Conservation (phyloP, 2,329 filamentous ascomycete species). For the Colletotrichum eleusines region DNA sequence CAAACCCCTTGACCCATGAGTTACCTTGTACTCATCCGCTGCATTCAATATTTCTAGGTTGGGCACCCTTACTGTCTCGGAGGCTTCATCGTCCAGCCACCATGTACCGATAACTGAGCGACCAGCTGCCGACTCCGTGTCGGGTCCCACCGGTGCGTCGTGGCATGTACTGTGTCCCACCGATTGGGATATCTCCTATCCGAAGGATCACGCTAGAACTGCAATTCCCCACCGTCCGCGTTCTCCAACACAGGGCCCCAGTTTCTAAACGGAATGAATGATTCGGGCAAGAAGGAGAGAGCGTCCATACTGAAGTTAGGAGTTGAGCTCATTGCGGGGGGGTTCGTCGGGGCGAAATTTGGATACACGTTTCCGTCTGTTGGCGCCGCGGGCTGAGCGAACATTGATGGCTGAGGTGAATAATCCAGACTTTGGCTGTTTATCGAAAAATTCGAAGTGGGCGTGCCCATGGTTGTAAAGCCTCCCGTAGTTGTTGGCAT, state of each 20-base stretch:
- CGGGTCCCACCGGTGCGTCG: conserved; percentile 20
- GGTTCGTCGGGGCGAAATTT: not conserved
- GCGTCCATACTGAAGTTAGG: conserved; percentile 3
- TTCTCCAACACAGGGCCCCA: conserved; percentile 11
- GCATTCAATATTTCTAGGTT: not conserved
- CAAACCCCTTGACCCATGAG: not conserved
- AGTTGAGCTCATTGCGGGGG: not conserved
- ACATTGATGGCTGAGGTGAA: conserved; percentile 6
- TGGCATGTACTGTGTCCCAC: not conserved
- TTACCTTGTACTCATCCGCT: not conserved
- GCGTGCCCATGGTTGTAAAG: conserved; percentile 6
- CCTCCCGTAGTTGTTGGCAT: not conserved
- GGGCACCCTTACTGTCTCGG: not conserved
- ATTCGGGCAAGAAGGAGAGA: conserved; percentile 15
- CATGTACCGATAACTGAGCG: not conserved
- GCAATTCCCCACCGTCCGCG: not conserved
- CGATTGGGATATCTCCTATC: not conserved
- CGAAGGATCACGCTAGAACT: conserved; percentile 18
- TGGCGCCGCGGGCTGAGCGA: conserved; percentile 3
- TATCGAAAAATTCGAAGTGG: conserved; percentile 7
- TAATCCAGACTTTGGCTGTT: conserved; percentile 3
- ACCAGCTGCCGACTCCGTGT: conserved; percentile 42
- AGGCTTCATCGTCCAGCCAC: not conserved
- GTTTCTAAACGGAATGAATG: conserved; percentile 35
- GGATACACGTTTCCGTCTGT: not conserved